phyloP scores from a whole-genome alignment of 2,329 filamentous ascomycete genomes.

The Aciculosporium take region DNA sequence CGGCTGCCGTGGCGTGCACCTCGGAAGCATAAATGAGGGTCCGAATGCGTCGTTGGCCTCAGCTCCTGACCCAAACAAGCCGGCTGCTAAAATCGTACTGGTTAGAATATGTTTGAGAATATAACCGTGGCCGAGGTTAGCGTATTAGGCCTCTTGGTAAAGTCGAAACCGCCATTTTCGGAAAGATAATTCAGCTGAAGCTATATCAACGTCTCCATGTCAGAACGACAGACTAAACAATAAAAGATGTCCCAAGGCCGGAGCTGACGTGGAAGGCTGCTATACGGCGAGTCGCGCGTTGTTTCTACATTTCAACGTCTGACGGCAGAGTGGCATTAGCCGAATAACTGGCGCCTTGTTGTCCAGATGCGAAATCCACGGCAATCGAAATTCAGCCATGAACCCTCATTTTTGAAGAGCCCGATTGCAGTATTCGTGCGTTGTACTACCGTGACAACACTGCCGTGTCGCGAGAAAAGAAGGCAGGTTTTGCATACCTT shows the following conservation, averaged over 20 bases:
- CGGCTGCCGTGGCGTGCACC: conserved; percentile 2
- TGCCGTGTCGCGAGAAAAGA: neutral
- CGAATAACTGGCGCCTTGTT: neutral
- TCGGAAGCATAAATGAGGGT: neutral
- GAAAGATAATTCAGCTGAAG: neutral
- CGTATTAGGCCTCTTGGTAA: neutral
- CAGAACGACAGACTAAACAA: neutral
- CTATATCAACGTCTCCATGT: neutral
- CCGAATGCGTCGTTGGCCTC: neutral
- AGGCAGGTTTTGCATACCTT: neutral
- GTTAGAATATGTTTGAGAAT: neutral
- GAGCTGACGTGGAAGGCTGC: neutral
- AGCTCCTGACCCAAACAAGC: neutral
- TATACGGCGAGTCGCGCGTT: too few species aligned
- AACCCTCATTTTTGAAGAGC: neutral
- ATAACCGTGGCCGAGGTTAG: neutral
- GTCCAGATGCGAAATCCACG: neutral
- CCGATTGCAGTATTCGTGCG: neutral
- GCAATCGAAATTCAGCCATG: neutral
- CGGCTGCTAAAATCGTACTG: neutral
- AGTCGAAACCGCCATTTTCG: neutral
- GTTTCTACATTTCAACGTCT: neutral
- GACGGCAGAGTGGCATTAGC: neutral
- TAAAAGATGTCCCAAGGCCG: neutral
- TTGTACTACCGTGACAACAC: neutral